Evolutionary conservation across 257 asterid species (phyloP).

Genomic region (Forsythia suspensa): DNA sequence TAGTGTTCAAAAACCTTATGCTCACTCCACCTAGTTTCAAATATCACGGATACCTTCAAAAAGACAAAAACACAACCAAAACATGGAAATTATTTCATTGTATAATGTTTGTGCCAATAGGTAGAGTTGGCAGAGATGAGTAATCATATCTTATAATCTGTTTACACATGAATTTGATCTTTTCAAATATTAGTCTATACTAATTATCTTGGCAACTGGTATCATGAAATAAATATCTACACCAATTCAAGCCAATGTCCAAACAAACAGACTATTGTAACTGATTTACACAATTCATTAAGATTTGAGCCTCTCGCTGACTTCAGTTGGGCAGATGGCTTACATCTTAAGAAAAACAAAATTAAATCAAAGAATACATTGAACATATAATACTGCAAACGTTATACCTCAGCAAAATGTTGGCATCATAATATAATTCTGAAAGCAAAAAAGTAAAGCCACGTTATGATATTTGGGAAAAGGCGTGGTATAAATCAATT

Average conservation of each 20-base stretch:
- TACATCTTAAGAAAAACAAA: background rate
- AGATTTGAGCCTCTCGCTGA: background rate
- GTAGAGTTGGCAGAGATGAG: background rate
- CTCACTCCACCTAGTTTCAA: background rate
- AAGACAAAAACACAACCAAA: background rate
- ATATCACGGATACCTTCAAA: background rate
- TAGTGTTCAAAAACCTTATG: background rate
- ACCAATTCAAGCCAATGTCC: background rate
- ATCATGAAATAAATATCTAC: background rate
- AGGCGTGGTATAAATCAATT: background rate
- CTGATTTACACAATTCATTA: background rate
- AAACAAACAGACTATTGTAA: background rate
- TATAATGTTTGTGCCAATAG: too few species aligned
- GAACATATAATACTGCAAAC: background rate
- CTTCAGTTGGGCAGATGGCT: background rate
- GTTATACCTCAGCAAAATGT: background rate
- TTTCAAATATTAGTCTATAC: background rate
- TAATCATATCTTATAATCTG: background rate
- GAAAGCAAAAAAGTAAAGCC: background rate
- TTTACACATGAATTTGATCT: background rate
- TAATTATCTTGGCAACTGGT: too few species aligned
- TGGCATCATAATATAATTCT: background rate
- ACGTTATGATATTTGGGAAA: background rate
- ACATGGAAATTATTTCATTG: background rate
- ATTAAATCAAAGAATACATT: too few species aligned